These are phyloP conservation scores for Striga hermonthica DNA, from an alignment of 305 asterid genomes.

Conservation along the genomic window DNA sequence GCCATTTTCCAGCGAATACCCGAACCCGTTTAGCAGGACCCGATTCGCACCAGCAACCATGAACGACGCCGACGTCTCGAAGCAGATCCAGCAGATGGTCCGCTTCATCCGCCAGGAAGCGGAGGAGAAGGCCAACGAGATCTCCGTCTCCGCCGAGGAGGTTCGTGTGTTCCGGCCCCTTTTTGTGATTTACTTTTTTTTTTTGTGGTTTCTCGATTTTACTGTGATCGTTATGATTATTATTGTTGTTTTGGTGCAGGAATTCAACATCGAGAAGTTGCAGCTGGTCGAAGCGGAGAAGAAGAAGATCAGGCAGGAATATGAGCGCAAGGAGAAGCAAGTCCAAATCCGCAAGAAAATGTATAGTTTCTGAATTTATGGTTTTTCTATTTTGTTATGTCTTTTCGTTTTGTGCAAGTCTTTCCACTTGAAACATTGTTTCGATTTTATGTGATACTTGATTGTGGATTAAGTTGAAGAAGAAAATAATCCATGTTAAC, in stretches of 20 bases:
- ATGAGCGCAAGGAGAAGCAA: conserved; percentile 66
- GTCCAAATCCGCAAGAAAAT: conserved; percentile 59
- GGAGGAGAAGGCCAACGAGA: conserved; percentile 94
- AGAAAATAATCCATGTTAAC: background rate
- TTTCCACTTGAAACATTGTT: no score
- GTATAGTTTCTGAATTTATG: conserved; percentile 28
- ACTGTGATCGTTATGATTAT: no score
- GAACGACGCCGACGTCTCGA: conserved; percentile 91
- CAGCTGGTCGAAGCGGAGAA: conserved; percentile 72
- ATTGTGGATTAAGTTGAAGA: background rate
- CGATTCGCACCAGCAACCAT: conserved; percentile 41
- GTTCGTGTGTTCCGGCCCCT: conserved; percentile 31
- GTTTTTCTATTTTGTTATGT: background rate
- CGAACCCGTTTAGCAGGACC: conserved; percentile 26
- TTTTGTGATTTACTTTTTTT: conserved; percentile 12
- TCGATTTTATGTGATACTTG: background rate
- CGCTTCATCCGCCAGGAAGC: conserved; percentile 98
- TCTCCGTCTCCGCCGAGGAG: conserved; percentile 92
- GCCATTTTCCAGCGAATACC: background rate
- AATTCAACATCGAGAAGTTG: conserved; percentile 70
- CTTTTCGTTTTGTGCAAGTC: no score
- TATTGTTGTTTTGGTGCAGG: conserved; percentile 29
- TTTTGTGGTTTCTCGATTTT: no score
- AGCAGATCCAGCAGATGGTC: conserved; percentile 99
- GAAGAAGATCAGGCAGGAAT: conserved; percentile 66